Evolutionary conservation across 768 basidiomycete genomes (phyloP).

Genomic region (Cystobasidium ongulense): DNA sequence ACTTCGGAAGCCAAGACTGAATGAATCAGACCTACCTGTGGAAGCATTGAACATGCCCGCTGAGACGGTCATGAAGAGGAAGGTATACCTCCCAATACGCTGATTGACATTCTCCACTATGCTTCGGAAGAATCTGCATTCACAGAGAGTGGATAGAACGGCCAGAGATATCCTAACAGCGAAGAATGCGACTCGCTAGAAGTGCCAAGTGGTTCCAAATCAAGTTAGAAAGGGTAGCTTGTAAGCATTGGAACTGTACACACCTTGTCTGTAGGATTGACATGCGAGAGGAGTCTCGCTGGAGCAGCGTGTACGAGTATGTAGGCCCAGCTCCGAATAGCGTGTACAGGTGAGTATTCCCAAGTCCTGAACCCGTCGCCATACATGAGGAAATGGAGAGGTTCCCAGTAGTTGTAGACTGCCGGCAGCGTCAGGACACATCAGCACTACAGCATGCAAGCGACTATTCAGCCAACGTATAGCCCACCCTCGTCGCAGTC

Average conservation of each 20-base stretch:
- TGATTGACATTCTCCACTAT: constrained; percentile 76
- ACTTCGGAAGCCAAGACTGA: background rate
- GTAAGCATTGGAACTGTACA: constrained; percentile 33
- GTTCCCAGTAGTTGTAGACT: constrained; percentile 99
- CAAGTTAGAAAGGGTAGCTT: background rate
- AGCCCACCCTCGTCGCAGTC: constrained; percentile 89
- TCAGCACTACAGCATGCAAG: background rate
- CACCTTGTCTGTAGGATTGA: constrained; percentile 64
- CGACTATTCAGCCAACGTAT: background rate
- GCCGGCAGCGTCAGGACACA: too few relatives aligned
- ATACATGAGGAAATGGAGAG: constrained; percentile 77
- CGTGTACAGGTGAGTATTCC: constrained; percentile 83
- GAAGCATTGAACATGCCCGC: constrained; percentile 94
- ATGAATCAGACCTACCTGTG: constrained; percentile 53
- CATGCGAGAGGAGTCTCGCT: constrained; percentile 53
- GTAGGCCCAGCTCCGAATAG: constrained; percentile 94
- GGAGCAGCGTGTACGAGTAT: constrained; percentile 69
- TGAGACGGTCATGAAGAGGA: constrained; percentile 74
- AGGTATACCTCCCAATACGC: constrained; percentile 81
- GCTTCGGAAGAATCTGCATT: constrained; percentile 71
- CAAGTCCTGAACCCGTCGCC: constrained; percentile 94
- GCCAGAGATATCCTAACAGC: constrained; percentile 72
- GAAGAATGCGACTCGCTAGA: constrained; percentile 79
- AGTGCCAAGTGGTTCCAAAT: background rate
- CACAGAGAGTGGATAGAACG: constrained; percentile 62